Percentiles rank a stretch among this genome's conserved stretches.
Evolutionary conservation across 345 rosid genomes (phyloP).

Genomic region (Camelina laxa): DNA sequence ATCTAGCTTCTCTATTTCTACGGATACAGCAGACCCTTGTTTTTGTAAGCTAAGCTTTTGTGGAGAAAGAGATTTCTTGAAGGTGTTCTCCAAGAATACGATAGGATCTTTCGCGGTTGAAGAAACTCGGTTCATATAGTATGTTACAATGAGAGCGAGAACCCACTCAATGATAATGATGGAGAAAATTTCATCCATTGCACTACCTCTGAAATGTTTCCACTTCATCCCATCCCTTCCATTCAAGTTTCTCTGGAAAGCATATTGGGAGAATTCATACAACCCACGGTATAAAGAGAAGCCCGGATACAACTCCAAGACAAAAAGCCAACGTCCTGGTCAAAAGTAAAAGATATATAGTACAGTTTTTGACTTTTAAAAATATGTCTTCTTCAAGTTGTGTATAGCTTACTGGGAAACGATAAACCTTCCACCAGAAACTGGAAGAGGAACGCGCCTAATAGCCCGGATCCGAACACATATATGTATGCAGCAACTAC

Average conservation of each 20-base stretch:
- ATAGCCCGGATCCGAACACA: constrained; percentile 84
- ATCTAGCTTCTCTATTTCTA: constrained; percentile 76
- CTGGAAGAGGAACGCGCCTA: constrained; percentile 78
- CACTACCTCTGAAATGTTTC: constrained; percentile 63
- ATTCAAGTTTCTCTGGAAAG: constrained; percentile 54
- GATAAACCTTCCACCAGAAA: constrained; percentile 61
- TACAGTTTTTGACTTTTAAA: constrained; percentile 1
- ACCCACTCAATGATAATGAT: constrained; percentile 80
- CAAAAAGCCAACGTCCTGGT: constrained; percentile 65
- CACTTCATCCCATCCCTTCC: constrained; percentile 78
- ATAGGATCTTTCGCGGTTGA: constrained; percentile 60
- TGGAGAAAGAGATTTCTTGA: constrained; percentile 43
- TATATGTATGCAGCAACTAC: constrained; percentile 71
- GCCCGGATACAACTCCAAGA: constrained; percentile 85
- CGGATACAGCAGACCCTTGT: constrained; percentile 62
- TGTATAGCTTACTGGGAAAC: constrained; percentile 70
- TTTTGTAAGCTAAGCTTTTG: constrained; percentile 53
- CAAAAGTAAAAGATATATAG: constrained; percentile 19
- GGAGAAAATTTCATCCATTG: constrained; percentile 63
- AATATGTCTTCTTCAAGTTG: constrained; percentile 1
- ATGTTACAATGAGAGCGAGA: constrained; percentile 59
- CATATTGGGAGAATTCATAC: constrained; percentile 68
- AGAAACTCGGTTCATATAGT: constrained; percentile 52
- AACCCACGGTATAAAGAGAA: constrained; percentile 83
- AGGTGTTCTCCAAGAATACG: constrained; percentile 52